Base-by-base conservation (phyloP, 2,329 filamentous ascomycete genomes). In the Thielaviopsis punctulata region DNA sequence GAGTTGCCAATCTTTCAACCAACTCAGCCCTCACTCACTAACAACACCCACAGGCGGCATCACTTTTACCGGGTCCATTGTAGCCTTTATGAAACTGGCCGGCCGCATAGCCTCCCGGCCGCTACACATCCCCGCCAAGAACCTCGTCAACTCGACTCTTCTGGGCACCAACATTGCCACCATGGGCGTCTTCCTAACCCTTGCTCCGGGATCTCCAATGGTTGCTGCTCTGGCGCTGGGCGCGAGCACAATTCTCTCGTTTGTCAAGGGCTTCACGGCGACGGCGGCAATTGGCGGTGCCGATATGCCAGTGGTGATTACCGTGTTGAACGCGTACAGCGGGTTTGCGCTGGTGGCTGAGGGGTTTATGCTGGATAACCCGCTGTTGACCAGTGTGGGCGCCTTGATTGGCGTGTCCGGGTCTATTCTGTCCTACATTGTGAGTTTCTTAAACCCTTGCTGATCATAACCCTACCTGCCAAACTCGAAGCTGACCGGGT, bases 251-350 rank as follows among this genome's bases (percentile, higher is more conserved):
- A 69, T 77, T 0, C 69, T 95, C 22, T 89, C 84, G 55, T 94
- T 94, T 64, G 68, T 84, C 56, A 90, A 94, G 64, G 88, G 88
- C 7, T 93, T 79, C 62, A 94, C 87, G 0, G 93, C 87, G 0
- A 94, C 88, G 0, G 76, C 87, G 1, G 86, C 86, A 0, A 93
- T 95, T 60, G 88, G 88, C 21, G 88, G 87, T n/a, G 87, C 87
- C 12, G 88, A 95, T 61, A 94, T 94, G 87, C 87, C 83, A 13
- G 86, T 93, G 4, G 86, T 92, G 27, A 93, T 93, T 57, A 93
- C 86, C 0, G 87, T 94, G 1, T 68, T 95, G 19, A 95, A 94
- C 59, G 87, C 87, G 0, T 94, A 94, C 63, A 90, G 85, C 47
- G 88, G 88, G 12, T 95, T 94, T 54, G 88, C 88, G 0, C 73